A percentile compares a stretch with the other conserved stretches of the same genome.
These are phyloP conservation scores for Glomus cerebriforme DNA, from an alignment of 192 early-diverging fungal genomes.

Conservation along the genomic window DNA sequence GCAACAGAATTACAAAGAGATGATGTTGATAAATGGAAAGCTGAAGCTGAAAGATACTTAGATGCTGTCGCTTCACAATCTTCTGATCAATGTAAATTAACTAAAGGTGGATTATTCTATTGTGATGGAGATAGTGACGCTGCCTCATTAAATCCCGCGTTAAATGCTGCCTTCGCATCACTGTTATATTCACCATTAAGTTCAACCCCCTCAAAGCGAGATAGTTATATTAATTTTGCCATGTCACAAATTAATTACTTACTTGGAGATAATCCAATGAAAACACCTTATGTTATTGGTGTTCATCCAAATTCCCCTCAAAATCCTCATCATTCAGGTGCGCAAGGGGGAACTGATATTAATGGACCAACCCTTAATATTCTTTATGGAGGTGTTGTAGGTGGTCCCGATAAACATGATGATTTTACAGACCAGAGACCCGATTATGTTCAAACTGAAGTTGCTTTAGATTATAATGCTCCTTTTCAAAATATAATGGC, in stretches of 20 bases:
- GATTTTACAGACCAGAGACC: constrained; percentile 47
- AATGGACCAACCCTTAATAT: constrained; percentile 43
- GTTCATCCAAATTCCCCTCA: constrained; percentile 58
- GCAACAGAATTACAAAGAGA: constrained; percentile 29
- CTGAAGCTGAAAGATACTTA: constrained; percentile 38
- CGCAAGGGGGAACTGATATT: constrained; percentile 53
- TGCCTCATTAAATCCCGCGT: constrained; percentile 38
- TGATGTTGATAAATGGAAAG: constrained; percentile 37
- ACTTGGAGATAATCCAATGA: constrained; percentile 55
- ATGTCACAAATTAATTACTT: constrained; percentile 52
- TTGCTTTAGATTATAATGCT: constrained; percentile 50
- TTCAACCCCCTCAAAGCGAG: constrained; percentile 8
- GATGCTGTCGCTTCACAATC: constrained; percentile 39
- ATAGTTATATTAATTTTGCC: constrained; percentile 29
- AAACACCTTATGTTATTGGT: constrained; percentile 59
- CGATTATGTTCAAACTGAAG: constrained; percentile 55
- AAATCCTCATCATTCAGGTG: constrained; percentile 61
- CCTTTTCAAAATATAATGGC: constrained; percentile 53
- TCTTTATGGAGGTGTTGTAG: constrained; percentile 59
- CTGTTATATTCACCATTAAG: constrained; percentile 27
- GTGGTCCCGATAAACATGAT: constrained; percentile 59
- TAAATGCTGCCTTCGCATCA: constrained; percentile 40
- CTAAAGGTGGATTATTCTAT: constrained; percentile 50
- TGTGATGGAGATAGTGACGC: constrained; percentile 37
- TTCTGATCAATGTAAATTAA: constrained; percentile 35